Evolutionary conservation across 805 yeast genomes (phyloP), one percentile per base, ranked within the genome.

Genomic region (Lipomyces anomalus): DNA sequence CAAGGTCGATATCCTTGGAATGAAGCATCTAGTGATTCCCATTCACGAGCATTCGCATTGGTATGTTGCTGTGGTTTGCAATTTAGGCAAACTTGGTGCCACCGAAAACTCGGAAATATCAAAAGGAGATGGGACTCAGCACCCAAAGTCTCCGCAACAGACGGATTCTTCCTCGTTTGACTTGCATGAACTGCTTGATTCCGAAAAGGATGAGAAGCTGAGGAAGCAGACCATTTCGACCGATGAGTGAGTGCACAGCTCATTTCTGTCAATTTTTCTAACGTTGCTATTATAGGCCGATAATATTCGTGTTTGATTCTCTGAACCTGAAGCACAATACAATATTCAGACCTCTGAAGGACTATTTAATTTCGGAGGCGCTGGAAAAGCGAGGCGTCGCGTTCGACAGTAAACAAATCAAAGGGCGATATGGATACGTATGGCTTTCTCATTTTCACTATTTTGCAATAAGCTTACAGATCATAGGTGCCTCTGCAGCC

Each of bases 401-500:
- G 0, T 57, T 88, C 3, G 65, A 66, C 18, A 68, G 68, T 9
- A 62, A 66, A 4, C 71, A 68, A 35, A 75, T 89, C 20, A 62
- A 70, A 36, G 65, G 76, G 38, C 61, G 68, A 41, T 62, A 69
- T 5, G 78, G 80, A 3, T 59, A n/a, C n/a, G n/a, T n/a, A n/a
- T n/a, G n/a, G n/a, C n/a, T n/a, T n/a, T n/a, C n/a, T n/a, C n/a
- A n/a, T n/a, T n/a, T n/a, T n/a, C n/a, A n/a, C n/a, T n/a, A n/a
- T n/a, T n/a, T n/a, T n/a, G n/a, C n/a, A n/a, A n/a, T n/a, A n/a
- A n/a, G n/a, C n/a, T n/a, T n/a, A n/a, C n/a, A n/a, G n/a, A n/a
- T n/a, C n/a, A n/a, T n/a, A 68, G 4, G 92, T 87, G 0, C 95
- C 97, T 0, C 78, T 73, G 47, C 98, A 92, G 60, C 79, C 80